Evolutionary conservation across 306 rosid species (phyloP), one percentile per base, ranked within the genome.

Genomic region (Luffa acutangula): DNA sequence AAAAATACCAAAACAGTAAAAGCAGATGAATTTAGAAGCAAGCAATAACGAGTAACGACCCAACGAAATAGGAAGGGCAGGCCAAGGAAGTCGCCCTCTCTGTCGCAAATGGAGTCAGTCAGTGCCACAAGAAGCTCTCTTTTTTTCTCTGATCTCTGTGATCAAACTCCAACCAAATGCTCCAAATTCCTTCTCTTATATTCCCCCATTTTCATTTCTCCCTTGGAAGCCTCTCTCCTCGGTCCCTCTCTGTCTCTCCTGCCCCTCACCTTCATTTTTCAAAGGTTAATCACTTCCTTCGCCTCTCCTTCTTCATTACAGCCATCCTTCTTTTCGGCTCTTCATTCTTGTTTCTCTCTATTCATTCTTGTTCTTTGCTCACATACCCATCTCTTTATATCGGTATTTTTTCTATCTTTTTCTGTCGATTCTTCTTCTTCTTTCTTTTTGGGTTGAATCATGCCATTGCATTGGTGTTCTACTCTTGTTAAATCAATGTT

Each of bases 51-150:
- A n/a, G n/a, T 60, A 52, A 62, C 7, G 67, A 49, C 76, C 80
- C 64, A 69, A 75, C 36, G 33, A 51, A 64, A 46, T 39, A 63
- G 64, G 46, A 60, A 81, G 74, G 45, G 36, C 84, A 72, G 48
- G 51, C 84, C 88, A 65, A 49, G 37, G 72, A 84, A 83, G 65
- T 75, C 84, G 88, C 12, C 63, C 31, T 57, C 63, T 9, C 33
- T 82, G 79, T 74, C 45, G 54, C 43, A 51, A 39, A 58, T 78
- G 65, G 79, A 37, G 75, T 39, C 34, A 57, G 63, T 57, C 66
- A 64, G 69, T 83, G 5, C 80, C 77, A 76, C 80, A 75, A 8
- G 4, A 69, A 43, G 63, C 56, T 41, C 59, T 33, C 67, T 1
- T 62, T 13, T 60, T 21, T 70, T n/a, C n/a, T n/a, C n/a, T n/a